Evolutionary conservation across 495 filamentous ascomycete genomes (phyloP).

Genomic region (Aspergillus taichungensis): DNA sequence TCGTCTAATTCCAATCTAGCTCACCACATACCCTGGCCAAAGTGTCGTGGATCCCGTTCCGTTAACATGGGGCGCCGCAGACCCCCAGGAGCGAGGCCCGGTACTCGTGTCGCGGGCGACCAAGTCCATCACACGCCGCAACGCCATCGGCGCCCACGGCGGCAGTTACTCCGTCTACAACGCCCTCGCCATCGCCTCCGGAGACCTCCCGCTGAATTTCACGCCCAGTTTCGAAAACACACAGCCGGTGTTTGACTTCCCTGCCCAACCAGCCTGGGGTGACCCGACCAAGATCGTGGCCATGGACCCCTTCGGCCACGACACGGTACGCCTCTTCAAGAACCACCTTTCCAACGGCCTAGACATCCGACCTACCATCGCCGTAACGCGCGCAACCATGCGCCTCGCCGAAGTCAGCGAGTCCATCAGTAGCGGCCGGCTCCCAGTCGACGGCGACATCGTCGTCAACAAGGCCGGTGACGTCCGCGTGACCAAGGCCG

Average conservation of each 20-base stretch:
- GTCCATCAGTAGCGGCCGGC: conserved; percentile 60
- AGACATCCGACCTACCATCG: conserved; percentile 84
- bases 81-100: conserved; percentile 60
- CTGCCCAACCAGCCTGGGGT: conserved; percentile 74
- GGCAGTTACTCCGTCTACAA: conserved; percentile 88
- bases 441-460: conserved; percentile 79
- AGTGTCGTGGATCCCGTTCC: conserved; percentile 74
- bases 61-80: conserved; percentile 70
- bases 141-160: conserved; percentile 76
- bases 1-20: conserved; percentile 6
- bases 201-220: conserved; percentile 68
- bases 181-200: conserved; percentile 77
- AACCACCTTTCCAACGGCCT: conserved; percentile 45
- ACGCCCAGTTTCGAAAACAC: conserved; percentile 85
- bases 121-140: conserved; percentile 66
- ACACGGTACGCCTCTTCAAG: conserved; percentile 25
- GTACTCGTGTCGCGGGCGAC: conserved; percentile 68
- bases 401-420: conserved; percentile 80
- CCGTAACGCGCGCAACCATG: conserved; percentile 86
- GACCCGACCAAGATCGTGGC: conserved; percentile 86
- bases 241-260: conserved; percentile 72
- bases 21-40: conserved; percentile 80
- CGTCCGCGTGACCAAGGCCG: conserved; percentile 82
- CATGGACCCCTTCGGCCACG: conserved; percentile 82
- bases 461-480: conserved; percentile 71